Evolutionary conservation across 2,329 filamentous ascomycete genomes (phyloP).

Genomic region (Fusarium pseudonygamai): DNA sequence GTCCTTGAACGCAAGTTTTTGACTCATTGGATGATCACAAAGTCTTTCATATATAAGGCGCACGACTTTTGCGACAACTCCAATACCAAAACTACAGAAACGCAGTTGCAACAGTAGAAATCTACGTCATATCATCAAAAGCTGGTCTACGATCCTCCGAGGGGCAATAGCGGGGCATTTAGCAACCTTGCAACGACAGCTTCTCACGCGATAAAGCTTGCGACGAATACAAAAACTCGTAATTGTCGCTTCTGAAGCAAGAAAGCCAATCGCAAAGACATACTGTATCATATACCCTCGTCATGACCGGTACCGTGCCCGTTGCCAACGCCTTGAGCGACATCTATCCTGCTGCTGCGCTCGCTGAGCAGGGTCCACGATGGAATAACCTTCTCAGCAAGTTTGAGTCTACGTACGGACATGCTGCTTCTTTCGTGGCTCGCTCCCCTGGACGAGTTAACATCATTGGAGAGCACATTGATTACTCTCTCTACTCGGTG

Average conservation of each 20-base stretch:
- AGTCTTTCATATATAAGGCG: background rate
- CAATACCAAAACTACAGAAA: background rate
- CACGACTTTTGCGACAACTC: background rate
- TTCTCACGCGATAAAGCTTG: constrained; percentile 33
- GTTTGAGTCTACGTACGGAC: constrained; percentile 77
- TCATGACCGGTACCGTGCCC: constrained; percentile 72
- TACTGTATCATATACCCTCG: background rate
- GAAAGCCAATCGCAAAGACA: background rate
- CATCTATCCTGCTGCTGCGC: constrained; percentile 82
- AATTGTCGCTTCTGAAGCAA: background rate
- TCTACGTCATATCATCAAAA: constrained; percentile 32
- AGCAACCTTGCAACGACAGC: constrained; percentile 35
- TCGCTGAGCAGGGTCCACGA: constrained; percentile 73
- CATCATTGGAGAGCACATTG: constrained; percentile 99
- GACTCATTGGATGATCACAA: background rate
- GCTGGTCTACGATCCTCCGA: constrained; percentile 21
- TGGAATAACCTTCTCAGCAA: constrained; percentile 78
- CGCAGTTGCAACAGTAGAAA: background rate
- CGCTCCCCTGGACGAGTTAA: constrained; percentile 95
- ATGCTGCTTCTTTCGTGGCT: constrained; percentile 80
- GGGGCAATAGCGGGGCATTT: constrained; percentile 40
- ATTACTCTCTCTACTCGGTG: constrained; percentile 97
- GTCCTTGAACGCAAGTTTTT: background rate
- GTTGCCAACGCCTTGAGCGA: constrained; percentile 78
- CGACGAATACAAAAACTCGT: constrained; percentile 16